These are phyloP conservation scores for Dioscorea cayenensis DNA, from an alignment of 116 monocot genomes.

Conservation along the genomic window DNA sequence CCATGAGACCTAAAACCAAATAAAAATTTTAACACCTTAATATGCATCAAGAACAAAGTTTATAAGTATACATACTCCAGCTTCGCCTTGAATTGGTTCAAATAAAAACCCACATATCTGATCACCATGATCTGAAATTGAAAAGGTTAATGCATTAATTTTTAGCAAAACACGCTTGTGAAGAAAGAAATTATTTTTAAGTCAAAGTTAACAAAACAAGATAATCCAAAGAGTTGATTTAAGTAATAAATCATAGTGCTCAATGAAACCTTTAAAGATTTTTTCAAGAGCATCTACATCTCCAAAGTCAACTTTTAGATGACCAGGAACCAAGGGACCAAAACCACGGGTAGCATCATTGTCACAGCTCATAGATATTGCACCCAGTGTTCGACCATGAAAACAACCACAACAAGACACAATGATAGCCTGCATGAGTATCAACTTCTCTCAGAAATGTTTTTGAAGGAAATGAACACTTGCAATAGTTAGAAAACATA, in stretches of 20 bases:
- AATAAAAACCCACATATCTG: conserved; percentile 84
- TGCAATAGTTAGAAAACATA: neutral
- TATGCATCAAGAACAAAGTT: neutral
- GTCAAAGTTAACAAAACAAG: neutral
- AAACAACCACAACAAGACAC: conserved; percentile 99
- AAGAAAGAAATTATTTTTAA: neutral
- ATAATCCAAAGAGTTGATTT: neutral
- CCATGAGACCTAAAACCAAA: neutral
- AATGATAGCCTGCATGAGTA: conserved; percentile 62
- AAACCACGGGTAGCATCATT: conserved; percentile 94
- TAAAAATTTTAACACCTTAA: neutral
- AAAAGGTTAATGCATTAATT: conserved; percentile 5
- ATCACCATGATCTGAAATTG: conserved; percentile 77
- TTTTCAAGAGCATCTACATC: conserved; percentile 60
- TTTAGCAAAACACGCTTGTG: neutral
- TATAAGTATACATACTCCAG: conserved; percentile 68
- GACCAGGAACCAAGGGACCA: conserved; percentile 84
- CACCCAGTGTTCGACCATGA: conserved; percentile 92
- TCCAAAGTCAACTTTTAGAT: conserved; percentile 95
- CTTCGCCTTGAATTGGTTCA: conserved; percentile 99
- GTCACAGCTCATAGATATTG: conserved; percentile 96
- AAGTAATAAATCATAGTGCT: neutral
- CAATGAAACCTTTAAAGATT: conserved; percentile 59
- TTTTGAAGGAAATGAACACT: neutral
- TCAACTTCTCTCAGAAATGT: neutral